Base-by-base conservation (phyloP, 2,329 filamentous ascomycete genomes). In the Colletotrichum filicis region DNA sequence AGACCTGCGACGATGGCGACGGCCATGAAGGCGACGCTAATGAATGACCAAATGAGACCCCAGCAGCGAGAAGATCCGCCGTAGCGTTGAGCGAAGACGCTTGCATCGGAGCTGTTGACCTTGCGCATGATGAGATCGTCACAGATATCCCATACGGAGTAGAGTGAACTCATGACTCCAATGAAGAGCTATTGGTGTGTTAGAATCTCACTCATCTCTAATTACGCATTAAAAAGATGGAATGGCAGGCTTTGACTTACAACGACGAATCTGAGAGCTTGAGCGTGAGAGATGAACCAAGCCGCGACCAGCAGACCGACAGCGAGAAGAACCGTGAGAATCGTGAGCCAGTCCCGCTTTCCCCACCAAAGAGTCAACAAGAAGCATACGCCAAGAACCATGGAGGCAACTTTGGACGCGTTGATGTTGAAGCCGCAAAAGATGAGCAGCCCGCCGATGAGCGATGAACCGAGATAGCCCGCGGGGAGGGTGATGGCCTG, bases 81-180 rank as follows among this genome's bases (percentile, higher is more conserved):
- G 76, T 95, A 95, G 26, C 91, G 87, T 82, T 94, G 87, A 8
- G 93, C 93, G 77, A 95, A 95, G 35, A 95, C 92, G 76, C 92
- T 94, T 6, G 93, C 93, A 79, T 96, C 93, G 5, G 93, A 95
- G 26, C 88, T 91, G 81, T 95, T 95, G 64, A 95, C 92, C 83
- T 95, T 95, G 71, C 93, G 89, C 5, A 95, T 84, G 76, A 96
- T 95, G 37, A 95, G 85, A 76, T 96, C 93, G 79, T 96, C 93
- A 81, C 93, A 95, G 76, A 95, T 95, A 84, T 95, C 93, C 93
- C 93, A 95, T 5, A 94, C 93, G 75, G 92, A 94, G 82, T 95
- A 95, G 1, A 95, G 87, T 2, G 91, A 92, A 7, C 91, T 93
- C 93, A 95, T 95, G 77, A 95, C 93, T 55, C 93, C 93, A 74